Base-by-base conservation (phyloP, 1,284 basidiomycete species). In the Anthracocystis panici-leucophaei region DNA sequence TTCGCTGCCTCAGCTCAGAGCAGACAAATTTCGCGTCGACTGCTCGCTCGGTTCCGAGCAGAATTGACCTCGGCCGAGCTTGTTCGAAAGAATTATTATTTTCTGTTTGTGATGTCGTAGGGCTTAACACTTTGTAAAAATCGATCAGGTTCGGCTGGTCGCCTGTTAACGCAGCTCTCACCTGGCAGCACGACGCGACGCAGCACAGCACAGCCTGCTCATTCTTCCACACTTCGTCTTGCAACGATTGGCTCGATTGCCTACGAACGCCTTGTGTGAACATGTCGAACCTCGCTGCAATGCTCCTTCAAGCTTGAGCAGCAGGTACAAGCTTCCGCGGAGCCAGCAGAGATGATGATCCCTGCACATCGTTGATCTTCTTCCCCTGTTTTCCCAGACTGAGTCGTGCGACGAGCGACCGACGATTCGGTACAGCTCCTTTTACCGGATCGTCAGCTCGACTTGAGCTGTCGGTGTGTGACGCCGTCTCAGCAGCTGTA, bases 381-480 rank as follows among this genome's bases (percentile, higher is more conserved):
- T 63, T 62, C 31, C 65, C 62, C 0, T 51, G 46, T 14, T 44
- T 45, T 10, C 61, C 62, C 29, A 66, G 40, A 33, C 69, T 62
- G 20, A 72, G 51, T 16, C 52, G 57, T 2, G 69, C 69, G 4
- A 72, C 69, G 16, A 72, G 21, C 6, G 69, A 72, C 5, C 69
- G 55, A 5, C 59, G 57, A 21, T 35, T 23, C 29, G 54, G 42
- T 12, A 16, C 38, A 44, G 53, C 7, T 11, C 23, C 7, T 16
- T 23, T 16, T 18, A 6, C 16, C 10, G 50, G 23, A 51, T 11
- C 21, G 11, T 10, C 10, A 10, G 42, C 33, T 27, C 42, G 33
- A 20, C 27, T 6, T 18, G 54, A 31, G 21, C 12, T n/a, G 6
- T 40, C 44, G 7, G 29, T 16, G 33, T 11, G 18, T 21, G 44